Base-by-base conservation (phyloP, 768 basidiomycete species). In the Kwoniella sp. region DNA sequence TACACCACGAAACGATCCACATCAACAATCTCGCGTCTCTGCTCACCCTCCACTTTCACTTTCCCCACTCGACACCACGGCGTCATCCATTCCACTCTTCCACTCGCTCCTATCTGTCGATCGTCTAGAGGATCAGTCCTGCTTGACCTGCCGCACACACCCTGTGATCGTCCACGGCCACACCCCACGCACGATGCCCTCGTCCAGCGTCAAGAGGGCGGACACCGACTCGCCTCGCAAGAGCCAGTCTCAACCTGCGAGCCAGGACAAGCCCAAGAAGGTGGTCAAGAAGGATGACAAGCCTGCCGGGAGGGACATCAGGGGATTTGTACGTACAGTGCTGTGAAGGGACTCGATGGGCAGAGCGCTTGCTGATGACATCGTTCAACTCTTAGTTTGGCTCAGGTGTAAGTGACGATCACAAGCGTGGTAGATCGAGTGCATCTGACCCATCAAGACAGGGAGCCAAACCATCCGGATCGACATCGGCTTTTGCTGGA, bases 291-390 rank as follows among this genome's bases (percentile, higher is more conserved):
- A 57, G 48, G 46, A 45, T 8, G 27, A 23, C 44, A 62, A 34
- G 29, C 46, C 60, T 28, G 55, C 51, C 17, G 62, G 62, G 15
- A 27, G 29, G n/a, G 68, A 70, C 51, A 70, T 70, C 31, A 45
- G 68, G 32, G 57, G 48, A 31, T 67, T 70, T 46, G 68, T 70
- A 45, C n/a, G n/a, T n/a, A n/a, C n/a, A 51, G 67, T 60, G 5
- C 1, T 27, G 29, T 3, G 9, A 43, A n/a, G 29, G n/a, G 14
- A 20, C 10, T 4, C 39, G 8, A 41, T 41, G 10, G 19, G 25
- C 29, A 6, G 37, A 3, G 19, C 15, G 11, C 0, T 32, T 12
- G 38, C 31, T 25, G 37, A 7, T 15, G 5, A 22, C n/a, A 15
- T 51, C 22, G 8, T 31, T 34, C 17, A 26, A 15, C 15, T 6